Conservation (phyloP, 2,329 filamentous ascomycete species). For the Sclerotiophoma versabilis region DNA sequence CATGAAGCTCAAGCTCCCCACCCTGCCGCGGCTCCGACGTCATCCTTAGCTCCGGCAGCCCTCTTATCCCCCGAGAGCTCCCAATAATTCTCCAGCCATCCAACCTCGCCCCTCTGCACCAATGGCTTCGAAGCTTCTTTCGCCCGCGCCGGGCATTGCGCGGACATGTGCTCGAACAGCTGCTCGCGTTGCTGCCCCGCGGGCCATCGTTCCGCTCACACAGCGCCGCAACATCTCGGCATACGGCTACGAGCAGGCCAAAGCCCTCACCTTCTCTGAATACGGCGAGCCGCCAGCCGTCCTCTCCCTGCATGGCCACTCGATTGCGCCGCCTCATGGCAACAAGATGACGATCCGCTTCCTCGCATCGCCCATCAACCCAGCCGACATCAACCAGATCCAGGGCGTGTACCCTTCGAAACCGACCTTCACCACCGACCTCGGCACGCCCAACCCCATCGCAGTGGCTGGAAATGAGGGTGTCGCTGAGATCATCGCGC, state of each 20-base stretch:
- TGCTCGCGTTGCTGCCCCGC: conserved; percentile 14
- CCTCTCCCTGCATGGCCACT: conserved; percentile 73
- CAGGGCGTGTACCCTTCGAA: conserved; percentile 94
- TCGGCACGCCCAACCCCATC: conserved; percentile 78
- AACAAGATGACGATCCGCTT: conserved; percentile 79
- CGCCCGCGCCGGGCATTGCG: conserved; percentile 24
- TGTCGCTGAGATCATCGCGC: conserved; percentile 84
- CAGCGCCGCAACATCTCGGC: conserved; percentile 59
- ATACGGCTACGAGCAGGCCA: conserved; percentile 85
- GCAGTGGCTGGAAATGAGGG: conserved; percentile 90
- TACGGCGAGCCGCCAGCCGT: conserved; percentile 79
- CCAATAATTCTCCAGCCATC: conserved; percentile 12
- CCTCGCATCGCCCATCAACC: conserved; percentile 92
- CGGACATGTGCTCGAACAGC: conserved; percentile 22
- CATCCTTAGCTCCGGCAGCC: conserved; percentile 39
- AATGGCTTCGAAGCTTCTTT: conserved; percentile 39
- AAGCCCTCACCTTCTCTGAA: conserved; percentile 77
- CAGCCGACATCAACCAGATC: conserved; percentile 96
- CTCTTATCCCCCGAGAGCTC: conserved; percentile 15
- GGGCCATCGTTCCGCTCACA: conserved; percentile 8
- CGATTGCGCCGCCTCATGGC: conserved; percentile 77
- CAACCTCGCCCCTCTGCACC: conserved; percentile 3
- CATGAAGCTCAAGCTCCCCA: conserved; percentile 16
- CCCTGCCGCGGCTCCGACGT: conserved; percentile 35
- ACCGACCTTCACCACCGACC: conserved; percentile 74